These are phyloP conservation scores for Leptomonas seymouri DNA, from an alignment of 208 protist species.

Conservation along the genomic window DNA sequence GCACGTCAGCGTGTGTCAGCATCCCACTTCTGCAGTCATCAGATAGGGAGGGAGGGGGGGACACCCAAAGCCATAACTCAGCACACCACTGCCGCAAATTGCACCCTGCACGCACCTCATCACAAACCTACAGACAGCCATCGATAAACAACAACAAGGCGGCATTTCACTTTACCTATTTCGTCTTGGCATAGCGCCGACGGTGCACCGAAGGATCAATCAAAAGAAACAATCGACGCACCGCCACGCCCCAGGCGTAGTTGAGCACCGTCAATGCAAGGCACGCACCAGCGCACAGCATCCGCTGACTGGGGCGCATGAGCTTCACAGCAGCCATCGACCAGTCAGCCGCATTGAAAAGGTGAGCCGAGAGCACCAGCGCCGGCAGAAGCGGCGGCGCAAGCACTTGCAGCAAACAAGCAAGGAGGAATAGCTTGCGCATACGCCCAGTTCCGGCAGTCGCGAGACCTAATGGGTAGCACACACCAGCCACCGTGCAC, in stretches of 20 bases:
- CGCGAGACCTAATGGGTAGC: neutral
- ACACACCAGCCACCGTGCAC: neutral
- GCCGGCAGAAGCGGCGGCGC: conserved; percentile 17
- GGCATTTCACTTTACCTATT: neutral
- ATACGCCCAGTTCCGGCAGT: neutral
- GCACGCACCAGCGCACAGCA: neutral
- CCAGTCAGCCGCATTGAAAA: conserved; percentile 4
- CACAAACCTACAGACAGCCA: too few species aligned
- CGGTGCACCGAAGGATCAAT: conserved; percentile 21
- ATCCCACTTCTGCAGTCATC: too few species aligned
- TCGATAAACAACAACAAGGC: neutral
- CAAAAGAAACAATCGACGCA: conserved; percentile 15
- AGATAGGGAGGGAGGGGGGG: too few species aligned
- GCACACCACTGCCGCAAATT: too few species aligned
- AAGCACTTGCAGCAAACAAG: conserved; percentile 12
- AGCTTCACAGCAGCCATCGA: conserved; percentile 3
- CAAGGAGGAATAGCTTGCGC: conserved; percentile 15
- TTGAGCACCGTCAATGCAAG: neutral
- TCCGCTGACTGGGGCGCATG: conserved; percentile 30
- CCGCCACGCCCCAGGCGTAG: neutral
- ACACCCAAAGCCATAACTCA: too few species aligned
- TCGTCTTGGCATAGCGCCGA: conserved; percentile 27
- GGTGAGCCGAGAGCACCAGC: conserved; percentile 3
- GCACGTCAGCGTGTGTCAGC: too few species aligned
- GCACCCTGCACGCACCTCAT: too few species aligned